A percentile compares a stretch with the other conserved stretches of the same genome.
Evolutionary conservation across 306 rosid species (phyloP).

Genomic region (Potentilla sterilis): DNA sequence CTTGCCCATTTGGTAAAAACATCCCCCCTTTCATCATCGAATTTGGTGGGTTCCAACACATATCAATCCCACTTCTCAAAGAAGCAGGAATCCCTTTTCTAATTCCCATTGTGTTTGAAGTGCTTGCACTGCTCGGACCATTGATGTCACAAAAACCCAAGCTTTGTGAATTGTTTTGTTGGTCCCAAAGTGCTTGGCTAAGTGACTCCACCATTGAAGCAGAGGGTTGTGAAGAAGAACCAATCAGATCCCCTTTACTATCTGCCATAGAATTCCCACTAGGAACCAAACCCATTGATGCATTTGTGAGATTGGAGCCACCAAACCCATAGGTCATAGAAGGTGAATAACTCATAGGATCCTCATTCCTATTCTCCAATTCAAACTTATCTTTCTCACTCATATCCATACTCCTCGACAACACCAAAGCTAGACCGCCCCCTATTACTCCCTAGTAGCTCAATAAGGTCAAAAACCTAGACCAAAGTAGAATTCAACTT

Average conservation of each 20-base stretch:
- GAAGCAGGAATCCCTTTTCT: conserved; percentile 51
- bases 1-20: conserved; percentile 51
- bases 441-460: conserved; percentile 8
- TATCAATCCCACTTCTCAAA: conserved; percentile 50
- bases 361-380: conserved; percentile 56
- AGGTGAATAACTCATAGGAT: conserved; percentile 60
- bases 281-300: conserved; percentile 54
- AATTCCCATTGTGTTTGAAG: conserved; percentile 43
- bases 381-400: conserved; percentile 69
- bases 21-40: conserved; percentile 50
- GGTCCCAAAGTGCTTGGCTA: conserved; percentile 63
- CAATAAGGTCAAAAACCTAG: conserved; percentile 19
- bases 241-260: conserved; percentile 54
- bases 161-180: conserved; percentile 50
- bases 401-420: conserved; percentile 56
- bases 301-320: conserved; percentile 49
- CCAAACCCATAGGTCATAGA: conserved; percentile 61
- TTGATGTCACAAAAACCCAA: conserved; percentile 58
- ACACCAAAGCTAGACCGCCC: conserved; percentile 31
- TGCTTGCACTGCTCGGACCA: conserved; percentile 42
- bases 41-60: conserved; percentile 59
- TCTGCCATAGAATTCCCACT: conserved; percentile 44
- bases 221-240: conserved; percentile 64
- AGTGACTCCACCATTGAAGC: conserved; percentile 68
- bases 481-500: conserved; percentile 16